These are phyloP conservation scores for Alternaria tenuissima DNA, from an alignment of 2,329 filamentous ascomycete species.

Conservation along the genomic window DNA sequence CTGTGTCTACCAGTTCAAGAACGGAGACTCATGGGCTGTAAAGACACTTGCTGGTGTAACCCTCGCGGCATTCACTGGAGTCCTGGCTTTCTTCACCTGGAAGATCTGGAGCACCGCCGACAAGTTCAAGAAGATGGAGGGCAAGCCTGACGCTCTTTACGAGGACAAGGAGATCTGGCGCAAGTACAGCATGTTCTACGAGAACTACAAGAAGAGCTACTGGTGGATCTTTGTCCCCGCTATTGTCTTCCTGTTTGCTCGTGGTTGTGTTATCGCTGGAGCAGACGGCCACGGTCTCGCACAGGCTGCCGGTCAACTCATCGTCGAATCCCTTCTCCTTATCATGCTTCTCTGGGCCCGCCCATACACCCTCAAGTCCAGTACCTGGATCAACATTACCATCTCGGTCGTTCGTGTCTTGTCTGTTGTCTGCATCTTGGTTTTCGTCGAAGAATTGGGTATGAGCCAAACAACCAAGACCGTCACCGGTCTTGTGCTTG, in stretches of 20 bases:
- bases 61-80: conserved; percentile 77
- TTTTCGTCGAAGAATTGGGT: conserved; percentile 93
- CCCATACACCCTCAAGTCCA: conserved; percentile 85
- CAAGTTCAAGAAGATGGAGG: conserved; percentile 76
- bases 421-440: conserved; percentile 85
- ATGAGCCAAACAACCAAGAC: conserved; percentile 93
- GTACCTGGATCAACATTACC: conserved; percentile 91
- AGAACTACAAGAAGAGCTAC: conserved; percentile 90
- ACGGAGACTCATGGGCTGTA: conserved; percentile 93
- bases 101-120: conserved; percentile 81
- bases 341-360: conserved; percentile 81
- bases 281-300: conserved; percentile 84
- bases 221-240: conserved; percentile 96
- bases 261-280: conserved; percentile 84
- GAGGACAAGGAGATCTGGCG: conserved; percentile 91
- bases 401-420: conserved; percentile 90
- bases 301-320: conserved; percentile 80
- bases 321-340: conserved; percentile 83
- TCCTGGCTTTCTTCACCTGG: conserved; percentile 84
- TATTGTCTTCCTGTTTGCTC: conserved; percentile 90
- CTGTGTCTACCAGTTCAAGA: conserved; percentile 93
- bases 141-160: conserved; percentile 76
- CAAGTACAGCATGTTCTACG: conserved; percentile 98
- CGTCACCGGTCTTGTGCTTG: conserved; percentile 88
- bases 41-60: conserved; percentile 84